Base-by-base conservation (phyloP, 1,284 basidiomycete species). In the Pisolithus thermaeus region DNA sequence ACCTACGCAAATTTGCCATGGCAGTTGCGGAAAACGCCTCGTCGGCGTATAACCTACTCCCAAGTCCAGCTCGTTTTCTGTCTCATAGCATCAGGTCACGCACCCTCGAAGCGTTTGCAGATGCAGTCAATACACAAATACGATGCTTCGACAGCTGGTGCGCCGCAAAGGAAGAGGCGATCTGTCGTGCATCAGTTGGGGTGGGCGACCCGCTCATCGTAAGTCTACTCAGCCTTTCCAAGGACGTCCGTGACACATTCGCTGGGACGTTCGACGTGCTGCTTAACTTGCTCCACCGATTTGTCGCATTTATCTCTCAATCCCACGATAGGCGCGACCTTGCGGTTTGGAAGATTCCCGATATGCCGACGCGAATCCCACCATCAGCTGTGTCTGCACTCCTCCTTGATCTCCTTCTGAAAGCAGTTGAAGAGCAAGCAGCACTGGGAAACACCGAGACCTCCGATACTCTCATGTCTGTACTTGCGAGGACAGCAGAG, bases 61-160 rank as follows among this genome's bases (percentile, higher is more conserved):
- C 56, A 41, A 58, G 57, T 46, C 51, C 56, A 30, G 52, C 23
- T 46, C 52, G 49, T 30, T 44, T 68, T 43, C 50, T 58, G 18
- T 54, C 63, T 25, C 59, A 60, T 40, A 59, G 42, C 41, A 54
- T 56, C 39, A 61, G 50, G 11, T 82, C 80, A 2, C 79, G 78
- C 39, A 92, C 89, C 0, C 69, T 85, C 12, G 87, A 92, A 62
- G 91, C 92, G 0, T 92, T 92, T 62, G 80, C 85, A 0, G 88
- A 90, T 52, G 87, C 87, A 0, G 69, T 91, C 42, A 81, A 83
- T 45, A 55, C 65, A 7, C 77, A 87, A 50, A 66, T 92, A 3
- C 73, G 73, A 16, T 56, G 58, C 0, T 80, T 91, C 52, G 78
- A 87, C 52, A 59, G 58, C 3, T 93, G 89, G 89, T 85, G 88